Conservation (phyloP, 345 rosid species). For the Hibiscus syriacus region DNA sequence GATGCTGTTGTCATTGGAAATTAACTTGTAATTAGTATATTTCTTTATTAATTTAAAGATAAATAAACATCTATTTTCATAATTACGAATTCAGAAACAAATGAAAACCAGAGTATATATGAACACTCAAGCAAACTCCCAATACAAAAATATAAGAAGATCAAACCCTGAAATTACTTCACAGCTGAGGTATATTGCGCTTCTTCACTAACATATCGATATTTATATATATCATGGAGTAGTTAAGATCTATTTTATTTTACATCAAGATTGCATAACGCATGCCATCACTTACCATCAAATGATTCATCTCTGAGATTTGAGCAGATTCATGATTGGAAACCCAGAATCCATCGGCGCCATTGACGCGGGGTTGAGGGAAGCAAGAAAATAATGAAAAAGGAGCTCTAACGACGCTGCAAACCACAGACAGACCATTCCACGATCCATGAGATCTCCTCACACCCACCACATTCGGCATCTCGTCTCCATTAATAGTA, state of each 20-base stretch:
- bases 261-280: constrained; percentile 91
- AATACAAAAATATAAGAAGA: neutral
- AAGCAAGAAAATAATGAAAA: constrained; percentile 57
- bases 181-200: neutral
- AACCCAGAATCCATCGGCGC: constrained; percentile 65
- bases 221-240: too few species aligned
- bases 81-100: too few species aligned
- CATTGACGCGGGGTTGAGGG: constrained; percentile 52
- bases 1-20: too few species aligned
- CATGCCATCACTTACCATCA: constrained; percentile 85
- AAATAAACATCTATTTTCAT: too few species aligned
- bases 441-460: too few species aligned
- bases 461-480: too few species aligned
- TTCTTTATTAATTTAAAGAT: too few species aligned
- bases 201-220: neutral
- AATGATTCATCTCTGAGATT: constrained; percentile 69
- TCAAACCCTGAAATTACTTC: neutral
- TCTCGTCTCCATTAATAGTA: too few species aligned
- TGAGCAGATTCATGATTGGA: constrained; percentile 50
- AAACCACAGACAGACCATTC: constrained; percentile 31
- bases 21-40: too few species aligned
- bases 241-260: constrained; percentile 6
- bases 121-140: too few species aligned
- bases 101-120: neutral
- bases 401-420: constrained; percentile 39